Base-by-base conservation (phyloP, 176 grass and related monocot species). In the Chrysopogon serrulatus region DNA sequence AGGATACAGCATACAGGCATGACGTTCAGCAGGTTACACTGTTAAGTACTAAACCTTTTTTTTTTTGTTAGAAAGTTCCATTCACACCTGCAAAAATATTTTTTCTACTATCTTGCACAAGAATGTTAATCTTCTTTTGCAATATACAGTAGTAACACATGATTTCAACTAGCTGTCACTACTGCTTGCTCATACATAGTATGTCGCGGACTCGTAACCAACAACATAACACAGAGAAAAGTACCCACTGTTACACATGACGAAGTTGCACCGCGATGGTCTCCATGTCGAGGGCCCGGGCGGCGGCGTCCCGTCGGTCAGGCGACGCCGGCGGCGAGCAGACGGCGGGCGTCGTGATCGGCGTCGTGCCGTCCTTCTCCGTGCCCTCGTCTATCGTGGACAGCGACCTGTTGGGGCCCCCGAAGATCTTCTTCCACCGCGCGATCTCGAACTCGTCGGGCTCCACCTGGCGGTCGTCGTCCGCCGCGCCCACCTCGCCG, bases 301-400 rank as follows among this genome's bases (percentile, higher is more conserved):
- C 37, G 21, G 45, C 19, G 41, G 44, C 57, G 30, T 57, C 57
- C 30, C 79, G 77, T 18, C 47, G 65, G 32, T 88, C 84, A 23
- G 81, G 90, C 43, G 87, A 92, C 43, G 60, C 54, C 23, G 87
- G 47, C 11, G 92, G 92, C 51, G 92, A 16, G 82, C 81, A 86
- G 76, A 91, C 86, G 39, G 92, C 82, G 9, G 89, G 85, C 28
- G 82, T 80, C 16, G 85, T 62, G 34, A 75, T 63, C 24, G 67
- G 54, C 32, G 77, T 74, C 21, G 59, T 86, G 49, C 62, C 60
- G 35, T 43, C 67, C 63, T 82, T 84, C 87, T 92, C 91, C 36
- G 85, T 88, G 15, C 54, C 84, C 64, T 92, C 92, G 1, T 92
- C 82, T 39, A 94, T 91, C 80, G 84, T 87, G 57, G 88, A 89